Conservation (phyloP, 2,329 filamentous ascomycete genomes). For the Claviceps purpurea region DNA sequence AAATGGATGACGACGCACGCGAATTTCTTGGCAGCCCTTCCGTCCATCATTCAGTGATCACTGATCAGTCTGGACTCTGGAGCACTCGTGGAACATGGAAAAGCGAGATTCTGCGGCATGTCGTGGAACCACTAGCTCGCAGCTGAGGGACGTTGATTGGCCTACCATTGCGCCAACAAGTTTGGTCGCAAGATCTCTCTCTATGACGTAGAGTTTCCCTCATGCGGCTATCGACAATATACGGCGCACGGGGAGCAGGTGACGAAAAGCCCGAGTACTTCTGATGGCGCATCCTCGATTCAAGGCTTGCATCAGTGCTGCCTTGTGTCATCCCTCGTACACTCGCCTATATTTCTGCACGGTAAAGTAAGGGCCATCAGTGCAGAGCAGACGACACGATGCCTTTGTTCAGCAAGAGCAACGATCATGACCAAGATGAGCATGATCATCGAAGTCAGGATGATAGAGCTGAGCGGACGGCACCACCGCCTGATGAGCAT, state of each 20-base stretch:
- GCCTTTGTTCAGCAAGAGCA: conserved; percentile 21
- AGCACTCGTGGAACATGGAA: too few species aligned
- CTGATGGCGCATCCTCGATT: neutral
- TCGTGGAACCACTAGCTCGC: neutral
- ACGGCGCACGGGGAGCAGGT: neutral
- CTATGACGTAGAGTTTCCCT: conserved; percentile 6
- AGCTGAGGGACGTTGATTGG: neutral
- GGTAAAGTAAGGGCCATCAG: neutral
- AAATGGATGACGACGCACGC: too few species aligned
- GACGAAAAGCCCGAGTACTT: neutral
- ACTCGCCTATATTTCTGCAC: neutral
- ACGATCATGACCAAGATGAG: conserved; percentile 10
- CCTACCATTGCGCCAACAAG: neutral
- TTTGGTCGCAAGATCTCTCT: neutral
- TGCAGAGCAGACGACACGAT: conserved; percentile 11
- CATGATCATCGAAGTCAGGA: conserved; percentile 6
- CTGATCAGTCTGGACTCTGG: too few species aligned
- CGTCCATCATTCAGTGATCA: too few species aligned
- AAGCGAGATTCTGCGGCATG: too few species aligned
- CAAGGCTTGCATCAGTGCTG: neutral
- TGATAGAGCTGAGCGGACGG: conserved; percentile 15
- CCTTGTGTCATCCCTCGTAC: neutral
- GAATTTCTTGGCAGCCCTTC: too few species aligned
- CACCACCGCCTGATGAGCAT: conserved; percentile 34
- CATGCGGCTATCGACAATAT: neutral